Conservation (phyloP, 441 rosid species). For the Metrosideros polymorpha region DNA sequence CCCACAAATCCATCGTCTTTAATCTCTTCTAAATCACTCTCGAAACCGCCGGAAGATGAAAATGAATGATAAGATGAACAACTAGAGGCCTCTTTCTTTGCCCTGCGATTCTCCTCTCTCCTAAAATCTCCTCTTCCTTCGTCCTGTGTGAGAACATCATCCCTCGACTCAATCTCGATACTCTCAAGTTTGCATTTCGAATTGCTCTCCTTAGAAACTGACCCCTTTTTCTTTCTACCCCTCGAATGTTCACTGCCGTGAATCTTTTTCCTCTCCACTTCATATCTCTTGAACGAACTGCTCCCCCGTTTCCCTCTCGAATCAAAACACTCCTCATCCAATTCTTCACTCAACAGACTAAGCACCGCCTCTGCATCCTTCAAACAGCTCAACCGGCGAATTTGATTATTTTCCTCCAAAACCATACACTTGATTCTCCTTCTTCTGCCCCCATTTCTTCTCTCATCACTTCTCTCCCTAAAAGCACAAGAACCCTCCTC, state of each 20-base stretch:
- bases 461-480: slow-evolving; percentile 14
- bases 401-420: slow-evolving; percentile 19
- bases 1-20: slow-evolving; percentile 17
- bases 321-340: slow-evolving; percentile 27
- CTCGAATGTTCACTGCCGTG: not conserved
- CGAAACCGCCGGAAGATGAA: slow-evolving; percentile 48
- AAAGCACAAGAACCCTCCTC: slow-evolving; percentile 33
- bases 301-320: slow-evolving; percentile 19
- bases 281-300: not conserved
- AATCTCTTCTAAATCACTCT: slow-evolving; percentile 45
- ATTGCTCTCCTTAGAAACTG: slow-evolving; percentile 18
- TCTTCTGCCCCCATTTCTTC: slow-evolving; percentile 24
- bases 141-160: slow-evolving; percentile 17
- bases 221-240: slow-evolving; percentile 3
- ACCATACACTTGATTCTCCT: slow-evolving; percentile 22
- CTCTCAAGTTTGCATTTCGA: slow-evolving; percentile 21
- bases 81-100: slow-evolving; percentile 45
- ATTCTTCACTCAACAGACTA: slow-evolving; percentile 68
- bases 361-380: slow-evolving; percentile 64
- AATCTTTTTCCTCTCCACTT: not conserved
- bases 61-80: slow-evolving; percentile 77
- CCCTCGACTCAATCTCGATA: slow-evolving; percentile 7
- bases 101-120: slow-evolving; percentile 12
- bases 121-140: slow-evolving; percentile 4
- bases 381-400: slow-evolving; percentile 22